A percentile compares a stretch with the other conserved stretches of the same genome.
phyloP scores from a whole-genome alignment of 2,329 filamentous ascomycete genomes.

The Colletotrichum spaethianum region DNA sequence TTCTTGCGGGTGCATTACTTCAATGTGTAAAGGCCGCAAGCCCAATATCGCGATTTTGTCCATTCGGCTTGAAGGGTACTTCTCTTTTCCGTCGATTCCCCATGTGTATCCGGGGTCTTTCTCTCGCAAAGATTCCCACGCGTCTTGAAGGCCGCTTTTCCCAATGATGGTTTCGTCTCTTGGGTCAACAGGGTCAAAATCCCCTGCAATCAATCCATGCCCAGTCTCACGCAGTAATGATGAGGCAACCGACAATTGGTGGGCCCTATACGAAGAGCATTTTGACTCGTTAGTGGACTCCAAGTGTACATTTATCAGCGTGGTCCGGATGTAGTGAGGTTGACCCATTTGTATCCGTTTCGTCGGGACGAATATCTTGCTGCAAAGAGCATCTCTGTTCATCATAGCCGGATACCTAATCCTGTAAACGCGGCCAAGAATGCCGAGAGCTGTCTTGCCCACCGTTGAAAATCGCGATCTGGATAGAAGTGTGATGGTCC shows the following conservation, averaged over 20 bases:
- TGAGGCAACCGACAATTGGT: constrained; percentile 48
- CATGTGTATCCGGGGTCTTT: constrained; percentile 54
- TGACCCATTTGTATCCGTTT: constrained; percentile 21
- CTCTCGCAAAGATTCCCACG: constrained; percentile 49
- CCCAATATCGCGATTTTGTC: constrained; percentile 54
- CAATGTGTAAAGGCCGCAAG: constrained; percentile 44
- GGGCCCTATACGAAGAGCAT: constrained; percentile 43
- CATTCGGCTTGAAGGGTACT: constrained; percentile 51
- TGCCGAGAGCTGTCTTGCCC: not conserved
- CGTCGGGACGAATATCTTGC: constrained; percentile 48
- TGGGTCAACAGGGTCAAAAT: constrained; percentile 56
- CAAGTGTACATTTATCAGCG: constrained; percentile 57
- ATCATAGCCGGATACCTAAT: constrained; percentile 50
- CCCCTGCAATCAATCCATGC: constrained; percentile 54
- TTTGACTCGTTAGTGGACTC: constrained; percentile 51
- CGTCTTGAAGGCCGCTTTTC: constrained; percentile 52
- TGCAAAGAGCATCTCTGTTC: constrained; percentile 52
- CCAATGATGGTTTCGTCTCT: constrained; percentile 51
- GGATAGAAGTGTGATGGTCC: constrained; percentile 48
- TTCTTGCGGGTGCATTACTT: constrained; percentile 42
- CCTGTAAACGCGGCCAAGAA: constrained; percentile 50
- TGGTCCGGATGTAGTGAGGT: constrained; percentile 30
- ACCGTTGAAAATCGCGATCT: constrained; percentile 44
- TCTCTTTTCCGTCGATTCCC: constrained; percentile 51
- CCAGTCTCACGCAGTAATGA: constrained; percentile 46